Base-by-base conservation (phyloP, 345 rosid genomes). In the Eucalyptus cloeziana region DNA sequence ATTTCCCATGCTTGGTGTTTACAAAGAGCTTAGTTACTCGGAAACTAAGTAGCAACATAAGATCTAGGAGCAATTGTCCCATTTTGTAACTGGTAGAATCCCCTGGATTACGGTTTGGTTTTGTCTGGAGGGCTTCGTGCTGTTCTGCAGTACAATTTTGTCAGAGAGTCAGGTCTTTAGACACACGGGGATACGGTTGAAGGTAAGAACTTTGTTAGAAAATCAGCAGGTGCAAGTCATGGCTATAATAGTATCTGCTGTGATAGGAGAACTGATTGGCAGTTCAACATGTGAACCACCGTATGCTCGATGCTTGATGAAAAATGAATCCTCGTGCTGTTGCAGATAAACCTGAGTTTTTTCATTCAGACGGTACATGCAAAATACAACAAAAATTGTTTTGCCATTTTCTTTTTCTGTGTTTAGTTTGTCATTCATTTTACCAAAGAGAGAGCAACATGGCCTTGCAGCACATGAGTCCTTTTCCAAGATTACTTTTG, bases 1-100 rank as follows among this genome's bases (percentile, higher is more conserved):
- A 13, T 97, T 96, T 87, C 98, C 98, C 67, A 91, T 94, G 92
- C 95, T 95, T 44, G 93, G 95, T 89, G 95, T 88, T 87, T 93
- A 92, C 91, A 95, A 88, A 88, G 96, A 94, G 87, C 90, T 92
- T 62, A 83, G 88, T 90, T 81, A 40, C 89, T 89, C 88, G 79
- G 92, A 92, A 89, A 60, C 86, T 25, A 91, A 90, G 86, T 40
- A 89, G 71, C 90, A 94, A 92, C 44, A 22, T 49, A 3, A 58
- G 44, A 40, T 8, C 60, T 45, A 45, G 31, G 15, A 76, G 83
- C 30, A 76, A 76, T 76, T 76, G 27, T 52, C 71, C 83, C 69
- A 58, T 47, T 43, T 52, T 37, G 43, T 85, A 10, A 43, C 85
- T 5, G 47, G 30, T 40, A 76, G 85, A 40, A 37, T 76, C 85